Base-by-base conservation (phyloP, 106 monocot genomes). In the Platanthera guangdongensis region DNA sequence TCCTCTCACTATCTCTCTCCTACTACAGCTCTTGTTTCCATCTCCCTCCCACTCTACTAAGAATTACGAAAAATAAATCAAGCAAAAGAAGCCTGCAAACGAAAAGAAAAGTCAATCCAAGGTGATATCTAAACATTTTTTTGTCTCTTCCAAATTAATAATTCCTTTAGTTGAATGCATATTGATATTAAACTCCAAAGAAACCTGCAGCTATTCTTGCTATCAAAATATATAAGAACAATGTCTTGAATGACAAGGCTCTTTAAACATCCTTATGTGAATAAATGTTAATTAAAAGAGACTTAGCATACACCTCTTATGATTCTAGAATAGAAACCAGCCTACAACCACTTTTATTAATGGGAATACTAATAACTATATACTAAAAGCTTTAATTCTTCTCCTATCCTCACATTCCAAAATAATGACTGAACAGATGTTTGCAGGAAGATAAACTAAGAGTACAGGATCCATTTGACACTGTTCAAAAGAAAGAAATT, bases 291-390 rank as follows among this genome's bases (percentile, higher is more conserved):
- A 65, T 32, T 65, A 65, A 65, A 53, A 53, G 32, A 16, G 65
- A 30, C 32, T 25, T 65, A 32, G 32, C 18, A 65, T 10, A 65
- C 30, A 32, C 25, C 21, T 64, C n/a, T 7, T 18, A 14, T 57
- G 57, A 57, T 57, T 57, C 14, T n/a, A n/a, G n/a, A 57, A 57
- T 14, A 57, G 57, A 57, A 57, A 21, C 59, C 59, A 60, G 59
- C 59, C 59, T n/a, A 57, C 13, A 16, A 16, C 4, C n/a, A 59
- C 59, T 59, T 59, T 21, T 59, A 59, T 18, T 5, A 59, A 21
- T 11, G 8, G 21, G n/a, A 6, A 21, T 59, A 59, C 21, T 59
- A 14, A 59, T 39, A 59, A 59, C 59, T 21, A 59, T 18, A 6
- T 19, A 59, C 59, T 59, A 5, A 19, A 59, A 11, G 59, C 59